These are phyloP conservation scores for Debaryomycetaceae sp. DNA, from an alignment of 1,139 yeast species.

Conservation along the genomic window DNA sequence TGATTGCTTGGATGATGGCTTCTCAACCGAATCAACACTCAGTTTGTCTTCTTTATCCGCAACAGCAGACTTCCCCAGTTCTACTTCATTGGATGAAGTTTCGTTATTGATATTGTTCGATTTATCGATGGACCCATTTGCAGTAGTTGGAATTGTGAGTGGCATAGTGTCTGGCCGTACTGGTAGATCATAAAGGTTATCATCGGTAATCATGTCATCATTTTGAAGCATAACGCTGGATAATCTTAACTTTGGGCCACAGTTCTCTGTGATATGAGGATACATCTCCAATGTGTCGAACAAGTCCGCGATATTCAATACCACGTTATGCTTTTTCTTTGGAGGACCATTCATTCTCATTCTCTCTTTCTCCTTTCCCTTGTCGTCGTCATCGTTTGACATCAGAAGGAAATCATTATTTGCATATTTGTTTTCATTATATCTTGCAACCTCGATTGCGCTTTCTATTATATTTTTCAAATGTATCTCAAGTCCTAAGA, in stretches of 20 bases:
- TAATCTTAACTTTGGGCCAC: conserved; percentile 56
- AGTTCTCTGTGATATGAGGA: conserved; percentile 67
- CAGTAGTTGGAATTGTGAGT: conserved; percentile 3
- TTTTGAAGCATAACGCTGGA: conserved; percentile 54
- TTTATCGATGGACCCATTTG: conserved; percentile 10
- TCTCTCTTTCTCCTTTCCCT: conserved; percentile 16
- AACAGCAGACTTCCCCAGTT: not conserved
- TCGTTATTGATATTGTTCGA: not conserved
- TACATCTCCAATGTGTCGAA: conserved; percentile 58
- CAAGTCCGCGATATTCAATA: conserved; percentile 63
- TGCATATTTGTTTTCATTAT: conserved; percentile 52
- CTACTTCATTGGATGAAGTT: not conserved
- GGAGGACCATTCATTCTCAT: conserved; percentile 7
- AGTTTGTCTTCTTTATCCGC: conserved; percentile 1
- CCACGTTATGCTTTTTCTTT: conserved; percentile 27
- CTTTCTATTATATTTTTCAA: conserved; percentile 71
- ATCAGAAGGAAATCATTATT: conserved; percentile 33
- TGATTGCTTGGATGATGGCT: not conserved
- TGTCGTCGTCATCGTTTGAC: conserved; percentile 13
- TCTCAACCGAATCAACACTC: not conserved
- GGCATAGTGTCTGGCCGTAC: conserved; percentile 21
- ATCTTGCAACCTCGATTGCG: conserved; percentile 68
- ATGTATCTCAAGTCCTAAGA: conserved; percentile 77
- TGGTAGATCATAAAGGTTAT: conserved; percentile 44
- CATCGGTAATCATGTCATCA: conserved; percentile 43